A percentile compares a stretch with the other conserved stretches of the same genome.
phyloP scores from a whole-genome alignment of 148 eudicot genomes.

The Camellia japonica region DNA sequence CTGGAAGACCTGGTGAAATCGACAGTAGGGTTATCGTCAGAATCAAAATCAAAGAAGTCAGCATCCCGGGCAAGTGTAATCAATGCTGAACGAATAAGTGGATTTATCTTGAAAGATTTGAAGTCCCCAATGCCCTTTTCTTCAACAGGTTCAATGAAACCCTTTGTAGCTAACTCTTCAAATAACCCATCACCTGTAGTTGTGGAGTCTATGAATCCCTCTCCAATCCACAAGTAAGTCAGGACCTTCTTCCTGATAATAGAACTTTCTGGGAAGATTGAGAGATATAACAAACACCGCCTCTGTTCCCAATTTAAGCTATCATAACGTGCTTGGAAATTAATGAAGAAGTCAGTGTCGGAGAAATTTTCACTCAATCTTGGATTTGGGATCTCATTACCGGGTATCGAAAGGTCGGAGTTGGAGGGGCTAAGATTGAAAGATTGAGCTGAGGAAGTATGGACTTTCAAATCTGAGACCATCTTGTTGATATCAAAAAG shows the following conservation, averaged over 20 bases:
- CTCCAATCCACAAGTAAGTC: constrained; percentile 1
- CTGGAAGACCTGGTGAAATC: not conserved
- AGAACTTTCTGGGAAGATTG: not conserved
- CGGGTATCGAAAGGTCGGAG: not conserved
- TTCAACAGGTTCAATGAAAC: not conserved
- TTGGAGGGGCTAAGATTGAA: not conserved
- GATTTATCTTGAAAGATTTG: not conserved
- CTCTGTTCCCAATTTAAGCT: not conserved
- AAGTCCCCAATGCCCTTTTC: not conserved
- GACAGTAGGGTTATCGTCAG: not conserved
- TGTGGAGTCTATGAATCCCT: not conserved
- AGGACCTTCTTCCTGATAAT: not conserved
- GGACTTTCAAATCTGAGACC: not conserved
- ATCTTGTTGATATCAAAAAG: not conserved
- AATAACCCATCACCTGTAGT: not conserved
- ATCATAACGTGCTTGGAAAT: not conserved
- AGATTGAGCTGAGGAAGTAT: not conserved
- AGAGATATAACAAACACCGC: not conserved
- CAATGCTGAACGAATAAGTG: not conserved
- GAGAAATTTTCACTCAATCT: not conserved
- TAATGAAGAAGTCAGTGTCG: not conserved
- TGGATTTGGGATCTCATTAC: not conserved
- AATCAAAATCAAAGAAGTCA: not conserved
- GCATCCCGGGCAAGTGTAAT: not conserved
- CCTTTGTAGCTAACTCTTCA: not conserved